phyloP scores from a whole-genome alignment of 352 stramenopile genomes.

The Lagenidium sp. region DNA sequence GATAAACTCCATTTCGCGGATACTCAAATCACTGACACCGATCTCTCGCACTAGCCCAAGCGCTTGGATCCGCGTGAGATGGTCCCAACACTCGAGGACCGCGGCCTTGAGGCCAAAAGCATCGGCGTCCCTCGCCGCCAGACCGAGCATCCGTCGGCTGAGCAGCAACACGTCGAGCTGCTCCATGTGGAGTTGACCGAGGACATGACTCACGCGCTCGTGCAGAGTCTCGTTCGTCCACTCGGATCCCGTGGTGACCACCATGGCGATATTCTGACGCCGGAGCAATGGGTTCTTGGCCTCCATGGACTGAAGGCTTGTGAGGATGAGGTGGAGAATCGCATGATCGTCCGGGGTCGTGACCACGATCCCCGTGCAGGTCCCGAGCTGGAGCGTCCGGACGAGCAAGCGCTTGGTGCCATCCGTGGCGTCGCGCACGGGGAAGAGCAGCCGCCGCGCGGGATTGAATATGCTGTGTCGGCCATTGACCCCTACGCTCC shows the following conservation, averaged over 20 bases:
- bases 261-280: conserved; percentile 18
- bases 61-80: conserved; percentile 25
- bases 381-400: conserved; percentile 16
- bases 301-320: conserved; percentile 16
- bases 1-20: conserved; percentile 54
- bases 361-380: conserved; percentile 30
- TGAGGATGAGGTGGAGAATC: conserved; percentile 16
- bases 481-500: conserved; percentile 32
- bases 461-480: conserved; percentile 21
- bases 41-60: conserved; percentile 25
- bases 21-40: conserved; percentile 31
- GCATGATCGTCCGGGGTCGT: conserved; percentile 17
- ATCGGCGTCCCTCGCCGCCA: conserved; percentile 10
- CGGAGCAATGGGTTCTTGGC: conserved; percentile 19
- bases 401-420: conserved; percentile 17
- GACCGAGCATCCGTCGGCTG: conserved; percentile 3
- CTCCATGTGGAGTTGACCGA: conserved; percentile 23
- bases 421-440: conserved; percentile 15
- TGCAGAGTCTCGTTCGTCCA: conserved; percentile 14
- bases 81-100: conserved; percentile 32
- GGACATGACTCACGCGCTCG: conserved; percentile 17
- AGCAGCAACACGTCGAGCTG: conserved; percentile 39
- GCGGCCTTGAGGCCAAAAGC: conserved; percentile 36
- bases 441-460: conserved; percentile 43
- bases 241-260: conserved; percentile 11